Percentiles rank a stretch among this genome's conserved stretches.
phyloP scores from a whole-genome alignment of 1,284 basidiomycete species.

The Macrocystidia cucumis region DNA sequence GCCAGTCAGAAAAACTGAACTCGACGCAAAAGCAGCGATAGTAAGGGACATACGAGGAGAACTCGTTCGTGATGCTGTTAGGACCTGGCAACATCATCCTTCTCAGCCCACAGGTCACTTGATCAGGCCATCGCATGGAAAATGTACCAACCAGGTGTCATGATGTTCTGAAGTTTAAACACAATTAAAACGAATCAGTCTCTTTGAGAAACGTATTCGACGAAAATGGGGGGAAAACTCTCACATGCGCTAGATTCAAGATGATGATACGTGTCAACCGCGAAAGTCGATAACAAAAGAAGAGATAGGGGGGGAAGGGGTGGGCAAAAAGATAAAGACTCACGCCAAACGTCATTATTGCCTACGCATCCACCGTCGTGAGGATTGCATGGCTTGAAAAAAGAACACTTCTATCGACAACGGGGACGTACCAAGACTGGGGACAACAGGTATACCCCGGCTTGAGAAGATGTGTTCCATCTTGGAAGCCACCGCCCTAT shows the following conservation, averaged over 20 bases:
- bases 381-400: constrained; percentile 2
- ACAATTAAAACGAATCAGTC: constrained; percentile 7
- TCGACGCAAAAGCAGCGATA: constrained; percentile 9
- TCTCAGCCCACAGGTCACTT: background rate
- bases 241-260: constrained; percentile 50
- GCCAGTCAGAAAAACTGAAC: constrained; percentile 8
- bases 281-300: constrained; percentile 7
- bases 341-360: constrained; percentile 87
- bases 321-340: constrained; percentile 25
- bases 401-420: background rate
- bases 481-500: constrained; percentile 58
- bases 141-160: constrained; percentile 44
- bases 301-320: background rate
- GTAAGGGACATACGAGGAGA: constrained; percentile 46
- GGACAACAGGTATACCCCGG: constrained; percentile 76
- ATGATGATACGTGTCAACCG: too few relatives aligned
- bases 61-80: constrained; percentile 73
- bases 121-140: too few relatives aligned
- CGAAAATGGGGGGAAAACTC: constrained; percentile 11
- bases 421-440: constrained; percentile 59
- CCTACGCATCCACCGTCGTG: constrained; percentile 32
- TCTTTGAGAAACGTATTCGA: too few relatives aligned
- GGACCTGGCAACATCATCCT: constrained; percentile 46
- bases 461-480: constrained; percentile 67
- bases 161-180: constrained; percentile 51